phyloP scores from a whole-genome alignment of 2,329 filamentous ascomycete genomes.

The Xylariaceae sp. region DNA sequence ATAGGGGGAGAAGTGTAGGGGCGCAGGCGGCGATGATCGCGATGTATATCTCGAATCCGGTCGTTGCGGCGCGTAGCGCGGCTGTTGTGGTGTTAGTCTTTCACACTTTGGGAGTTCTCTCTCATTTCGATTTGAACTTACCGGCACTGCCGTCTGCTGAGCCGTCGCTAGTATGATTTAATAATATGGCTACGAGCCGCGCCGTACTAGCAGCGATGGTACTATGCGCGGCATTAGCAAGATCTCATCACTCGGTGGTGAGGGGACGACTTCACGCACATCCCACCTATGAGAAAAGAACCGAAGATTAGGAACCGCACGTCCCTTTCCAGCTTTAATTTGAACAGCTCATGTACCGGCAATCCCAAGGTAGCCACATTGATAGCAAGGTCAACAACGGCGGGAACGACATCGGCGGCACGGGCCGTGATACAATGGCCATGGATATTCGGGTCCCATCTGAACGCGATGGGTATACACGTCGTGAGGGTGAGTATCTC shows the following conservation, averaged over 20 bases:
- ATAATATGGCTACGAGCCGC: constrained; percentile 9
- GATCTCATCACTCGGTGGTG: background rate
- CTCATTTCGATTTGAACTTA: constrained; percentile 3
- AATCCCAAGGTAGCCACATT: constrained; percentile 10
- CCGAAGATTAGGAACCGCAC: constrained; percentile 3
- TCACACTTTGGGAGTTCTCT: background rate
- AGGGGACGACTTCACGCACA: constrained; percentile 10
- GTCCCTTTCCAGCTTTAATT: constrained; percentile 9
- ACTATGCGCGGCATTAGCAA: constrained; percentile 7
- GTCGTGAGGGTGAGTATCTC: constrained; percentile 33
- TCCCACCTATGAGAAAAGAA: constrained; percentile 17
- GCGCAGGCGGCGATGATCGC: constrained; percentile 16
- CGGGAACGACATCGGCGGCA: constrained; percentile 6
- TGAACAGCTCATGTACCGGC: constrained; percentile 15
- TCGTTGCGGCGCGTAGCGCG: constrained; percentile 11
- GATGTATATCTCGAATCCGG: constrained; percentile 17
- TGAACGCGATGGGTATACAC: constrained; percentile 13
- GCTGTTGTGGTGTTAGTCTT: constrained; percentile 9
- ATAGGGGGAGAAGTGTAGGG: constrained; percentile 12
- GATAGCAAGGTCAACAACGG: constrained; percentile 11
- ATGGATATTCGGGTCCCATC: constrained; percentile 9
- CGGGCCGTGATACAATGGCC: constrained; percentile 10
- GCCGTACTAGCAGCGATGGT: constrained; percentile 13
- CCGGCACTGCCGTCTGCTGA: constrained; percentile 5
- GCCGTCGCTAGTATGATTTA: constrained; percentile 1